phyloP scores from a whole-genome alignment of 2,329 filamentous ascomycete species.

The Claviceps sp. region DNA sequence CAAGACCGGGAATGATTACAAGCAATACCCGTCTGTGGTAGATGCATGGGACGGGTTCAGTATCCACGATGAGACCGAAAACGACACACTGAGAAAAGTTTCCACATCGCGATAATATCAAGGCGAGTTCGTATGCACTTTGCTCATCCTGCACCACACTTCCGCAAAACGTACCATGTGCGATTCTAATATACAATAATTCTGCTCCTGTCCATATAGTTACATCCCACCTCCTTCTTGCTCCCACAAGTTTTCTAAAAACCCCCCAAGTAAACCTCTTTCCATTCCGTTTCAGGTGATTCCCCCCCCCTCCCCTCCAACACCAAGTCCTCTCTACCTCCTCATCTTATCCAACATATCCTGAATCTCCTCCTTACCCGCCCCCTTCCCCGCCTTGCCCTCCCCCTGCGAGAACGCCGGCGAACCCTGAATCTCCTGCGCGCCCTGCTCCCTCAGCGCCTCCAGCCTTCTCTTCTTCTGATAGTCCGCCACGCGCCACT shows the following conservation, averaged over 20 bases:
- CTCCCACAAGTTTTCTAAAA: neutral
- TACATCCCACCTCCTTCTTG: neutral
- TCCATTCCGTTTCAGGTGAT: neutral
- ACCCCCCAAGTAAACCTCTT: no score
- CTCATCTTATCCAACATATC: slow-evolving; percentile 25
- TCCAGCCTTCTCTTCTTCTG: slow-evolving; percentile 72
- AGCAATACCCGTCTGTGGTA: no score
- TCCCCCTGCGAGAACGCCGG: slow-evolving; percentile 24
- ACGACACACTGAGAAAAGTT: no score
- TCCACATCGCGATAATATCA: no score
- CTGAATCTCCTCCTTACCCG: slow-evolving; percentile 25
- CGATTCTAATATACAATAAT: neutral
- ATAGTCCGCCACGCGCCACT: slow-evolving; percentile 83
- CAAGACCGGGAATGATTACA: no score
- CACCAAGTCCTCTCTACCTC: slow-evolving; percentile 7
- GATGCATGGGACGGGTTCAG: no score
- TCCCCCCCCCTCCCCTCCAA: neutral
- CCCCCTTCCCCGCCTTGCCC: slow-evolving; percentile 16
- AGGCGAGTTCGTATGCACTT: neutral
- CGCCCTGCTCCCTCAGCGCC: slow-evolving; percentile 60
- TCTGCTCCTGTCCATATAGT: neutral
- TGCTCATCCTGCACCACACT: neutral
- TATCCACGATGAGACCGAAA: no score
- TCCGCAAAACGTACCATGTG: neutral
- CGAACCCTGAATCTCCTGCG: slow-evolving; percentile 40